Evolutionary conservation across 495 filamentous ascomycete species (phyloP).

Genomic region (Extremus antarcticus): DNA sequence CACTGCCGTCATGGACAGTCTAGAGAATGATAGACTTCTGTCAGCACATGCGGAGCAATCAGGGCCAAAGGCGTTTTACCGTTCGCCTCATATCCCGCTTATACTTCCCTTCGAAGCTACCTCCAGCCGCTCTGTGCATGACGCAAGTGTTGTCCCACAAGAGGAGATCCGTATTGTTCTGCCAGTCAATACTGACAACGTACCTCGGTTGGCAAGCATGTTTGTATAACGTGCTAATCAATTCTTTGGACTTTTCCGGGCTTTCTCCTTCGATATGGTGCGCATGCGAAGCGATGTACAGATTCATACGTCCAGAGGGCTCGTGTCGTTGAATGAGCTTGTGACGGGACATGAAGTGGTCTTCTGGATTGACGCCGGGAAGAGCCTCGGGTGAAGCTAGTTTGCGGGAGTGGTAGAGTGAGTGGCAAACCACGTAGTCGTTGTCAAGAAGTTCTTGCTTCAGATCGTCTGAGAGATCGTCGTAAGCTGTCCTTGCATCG

Average conservation of each 20-base stretch:
- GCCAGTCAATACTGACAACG: constrained; percentile 39
- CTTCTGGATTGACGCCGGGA: constrained; percentile 34
- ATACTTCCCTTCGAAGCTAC: constrained; percentile 41
- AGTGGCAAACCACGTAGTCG: constrained; percentile 45
- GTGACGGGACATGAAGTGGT: constrained; percentile 39
- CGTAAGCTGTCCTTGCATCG: constrained; percentile 45
- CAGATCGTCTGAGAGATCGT: constrained; percentile 34
- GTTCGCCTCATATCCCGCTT: constrained; percentile 44
- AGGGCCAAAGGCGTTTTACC: too few species aligned
- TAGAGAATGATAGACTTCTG: too few species aligned
- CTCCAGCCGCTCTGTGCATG: constrained; percentile 43
- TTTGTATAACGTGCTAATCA: constrained; percentile 37
- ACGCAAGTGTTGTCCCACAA: constrained; percentile 52
- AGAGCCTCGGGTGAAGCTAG: constrained; percentile 41
- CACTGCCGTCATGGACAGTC: constrained; percentile 24
- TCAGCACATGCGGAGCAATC: too few species aligned
- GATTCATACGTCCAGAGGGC: constrained; percentile 40
- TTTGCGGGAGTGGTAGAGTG: constrained; percentile 45
- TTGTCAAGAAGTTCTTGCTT: constrained; percentile 31
- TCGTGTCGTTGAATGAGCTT: constrained; percentile 44
- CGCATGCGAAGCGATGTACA: constrained; percentile 46
- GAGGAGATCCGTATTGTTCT: constrained; percentile 38
- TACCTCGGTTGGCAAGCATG: constrained; percentile 43
- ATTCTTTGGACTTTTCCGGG: constrained; percentile 26
- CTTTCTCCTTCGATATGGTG: constrained; percentile 45